These are phyloP conservation scores for Ophiostoma ips DNA, from an alignment of 2,329 filamentous ascomycete species.

Conservation along the genomic window DNA sequence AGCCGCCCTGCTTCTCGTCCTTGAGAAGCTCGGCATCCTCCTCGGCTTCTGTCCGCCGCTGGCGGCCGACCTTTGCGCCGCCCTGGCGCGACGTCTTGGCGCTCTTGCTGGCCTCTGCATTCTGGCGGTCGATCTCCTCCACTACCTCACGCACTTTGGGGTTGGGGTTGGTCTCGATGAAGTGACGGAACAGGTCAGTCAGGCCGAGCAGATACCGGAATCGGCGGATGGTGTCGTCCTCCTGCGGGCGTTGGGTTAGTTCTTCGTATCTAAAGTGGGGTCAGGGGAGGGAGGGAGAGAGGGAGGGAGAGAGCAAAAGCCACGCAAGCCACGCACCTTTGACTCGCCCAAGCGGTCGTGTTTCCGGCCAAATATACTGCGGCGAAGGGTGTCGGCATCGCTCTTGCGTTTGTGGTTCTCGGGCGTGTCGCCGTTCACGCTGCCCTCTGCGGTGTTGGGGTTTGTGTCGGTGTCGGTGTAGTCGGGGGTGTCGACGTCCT, in stretches of 20 bases:
- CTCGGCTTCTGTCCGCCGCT: constrained; percentile 87
- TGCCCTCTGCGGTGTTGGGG: constrained; percentile 63
- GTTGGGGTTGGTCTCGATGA: constrained; percentile 95
- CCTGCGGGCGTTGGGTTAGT: constrained; percentile 33
- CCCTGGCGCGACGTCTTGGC: constrained; percentile 74
- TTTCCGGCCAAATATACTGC: constrained; percentile 89
- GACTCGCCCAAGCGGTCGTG: constrained; percentile 84
- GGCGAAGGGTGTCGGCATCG: constrained; percentile 77
- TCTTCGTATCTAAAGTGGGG: not conserved
- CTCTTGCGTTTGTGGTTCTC: constrained; percentile 79
- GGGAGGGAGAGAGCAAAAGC: not conserved
- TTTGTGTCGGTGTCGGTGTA: constrained; percentile 55
- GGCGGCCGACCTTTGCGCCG: constrained; percentile 63
- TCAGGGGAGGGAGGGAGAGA: not conserved
- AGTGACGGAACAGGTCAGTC: constrained; percentile 95
- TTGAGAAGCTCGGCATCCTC: constrained; percentile 82
- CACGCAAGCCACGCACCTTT: constrained; percentile 46
- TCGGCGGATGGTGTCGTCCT: constrained; percentile 86
- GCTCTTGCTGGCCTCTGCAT: constrained; percentile 55
- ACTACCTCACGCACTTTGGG: constrained; percentile 90
- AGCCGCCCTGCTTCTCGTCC: constrained; percentile 78
- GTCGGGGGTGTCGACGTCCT: constrained; percentile 52
- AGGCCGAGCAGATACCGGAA: constrained; percentile 91
- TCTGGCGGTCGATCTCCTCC: constrained; percentile 85
- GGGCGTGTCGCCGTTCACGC: constrained; percentile 60